Conservation (phyloP, 1,284 basidiomycete species). For the Puccinia coronata region DNA sequence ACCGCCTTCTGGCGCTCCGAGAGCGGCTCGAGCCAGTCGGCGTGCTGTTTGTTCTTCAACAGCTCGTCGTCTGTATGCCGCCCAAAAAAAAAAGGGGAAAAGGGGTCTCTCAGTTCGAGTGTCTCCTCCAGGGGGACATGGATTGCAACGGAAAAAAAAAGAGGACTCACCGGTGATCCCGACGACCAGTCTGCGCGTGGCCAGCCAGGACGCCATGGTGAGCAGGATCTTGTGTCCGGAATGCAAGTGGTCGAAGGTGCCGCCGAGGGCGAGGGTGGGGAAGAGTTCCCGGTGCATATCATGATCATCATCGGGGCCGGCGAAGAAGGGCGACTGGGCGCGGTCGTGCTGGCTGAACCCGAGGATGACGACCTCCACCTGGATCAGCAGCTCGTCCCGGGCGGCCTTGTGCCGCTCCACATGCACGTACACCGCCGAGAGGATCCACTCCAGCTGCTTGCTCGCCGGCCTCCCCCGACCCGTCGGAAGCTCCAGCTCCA, state of each 20-base stretch:
- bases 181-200: conserved; percentile 76
- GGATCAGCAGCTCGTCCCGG: neutral
- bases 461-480: neutral
- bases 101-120: no score
- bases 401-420: neutral
- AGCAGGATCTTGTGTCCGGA: conserved; percentile 96
- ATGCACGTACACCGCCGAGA: neutral
- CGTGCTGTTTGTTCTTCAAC: conserved; percentile 5
- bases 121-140: no score
- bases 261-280: conserved; percentile 63
- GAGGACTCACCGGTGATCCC: conserved; percentile 73
- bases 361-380: neutral
- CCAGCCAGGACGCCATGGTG: conserved; percentile 82
- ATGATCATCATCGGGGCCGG: neutral
- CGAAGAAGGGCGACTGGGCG: neutral
- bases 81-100: no score
- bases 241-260: conserved; percentile 96
- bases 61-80: neutral
- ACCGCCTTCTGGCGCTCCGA: conserved; percentile 67
- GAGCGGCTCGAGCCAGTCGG: conserved; percentile 53
- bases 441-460: neutral
- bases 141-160: neutral
- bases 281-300: neutral
- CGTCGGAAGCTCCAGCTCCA: neutral
- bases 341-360: conserved; percentile 10